A percentile compares a stretch with the other conserved stretches of the same genome.
These are phyloP conservation scores for Astragalus glycyphyllos DNA, from an alignment of 306 rosid genomes.

Conservation along the genomic window DNA sequence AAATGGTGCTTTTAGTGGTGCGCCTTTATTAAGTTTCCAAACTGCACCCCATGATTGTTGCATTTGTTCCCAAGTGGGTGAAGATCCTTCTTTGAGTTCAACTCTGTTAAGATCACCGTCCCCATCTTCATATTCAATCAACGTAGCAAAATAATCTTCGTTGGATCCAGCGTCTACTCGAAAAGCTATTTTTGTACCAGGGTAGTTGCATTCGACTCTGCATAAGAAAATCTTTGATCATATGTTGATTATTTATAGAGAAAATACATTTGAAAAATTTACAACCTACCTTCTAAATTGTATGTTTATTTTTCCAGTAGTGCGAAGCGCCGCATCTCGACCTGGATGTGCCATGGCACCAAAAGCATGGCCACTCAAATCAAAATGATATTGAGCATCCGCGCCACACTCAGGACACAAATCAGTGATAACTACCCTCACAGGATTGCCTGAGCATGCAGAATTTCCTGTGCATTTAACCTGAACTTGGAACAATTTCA, in stretches of 20 bases:
- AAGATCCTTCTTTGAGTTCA: too few relatives aligned
- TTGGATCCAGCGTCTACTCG: too few relatives aligned
- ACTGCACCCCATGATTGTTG: slow-evolving; percentile 75
- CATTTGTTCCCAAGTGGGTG: slow-evolving; percentile 72
- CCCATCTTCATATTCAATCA: too few relatives aligned
- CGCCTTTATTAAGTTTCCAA: slow-evolving; percentile 63
- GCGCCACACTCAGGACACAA: slow-evolving; percentile 69
- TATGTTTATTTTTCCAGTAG: slow-evolving; percentile 61
- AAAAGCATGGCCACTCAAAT: slow-evolving; percentile 81
- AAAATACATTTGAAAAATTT: too few relatives aligned
- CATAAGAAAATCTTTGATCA: not conserved
- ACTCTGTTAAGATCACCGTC: too few relatives aligned
- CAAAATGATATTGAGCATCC: slow-evolving; percentile 64
- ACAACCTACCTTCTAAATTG: slow-evolving; percentile 69
- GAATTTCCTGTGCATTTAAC: slow-evolving; percentile 65
- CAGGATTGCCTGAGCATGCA: slow-evolving; percentile 68
- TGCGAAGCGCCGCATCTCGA: slow-evolving; percentile 48
- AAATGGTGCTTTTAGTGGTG: slow-evolving; percentile 59
- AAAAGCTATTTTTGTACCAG: slow-evolving; percentile 48
- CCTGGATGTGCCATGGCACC: slow-evolving; percentile 85
- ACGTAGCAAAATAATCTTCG: too few relatives aligned
- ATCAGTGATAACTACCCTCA: slow-evolving; percentile 72
- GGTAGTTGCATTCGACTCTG: slow-evolving; percentile 67
- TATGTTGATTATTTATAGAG: too few relatives aligned
- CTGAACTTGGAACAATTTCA: slow-evolving; percentile 33